A percentile compares a stretch with the other conserved stretches of the same genome.
Evolutionary conservation across 768 basidiomycete genomes (phyloP).

Genomic region (Boletus insuetus): DNA sequence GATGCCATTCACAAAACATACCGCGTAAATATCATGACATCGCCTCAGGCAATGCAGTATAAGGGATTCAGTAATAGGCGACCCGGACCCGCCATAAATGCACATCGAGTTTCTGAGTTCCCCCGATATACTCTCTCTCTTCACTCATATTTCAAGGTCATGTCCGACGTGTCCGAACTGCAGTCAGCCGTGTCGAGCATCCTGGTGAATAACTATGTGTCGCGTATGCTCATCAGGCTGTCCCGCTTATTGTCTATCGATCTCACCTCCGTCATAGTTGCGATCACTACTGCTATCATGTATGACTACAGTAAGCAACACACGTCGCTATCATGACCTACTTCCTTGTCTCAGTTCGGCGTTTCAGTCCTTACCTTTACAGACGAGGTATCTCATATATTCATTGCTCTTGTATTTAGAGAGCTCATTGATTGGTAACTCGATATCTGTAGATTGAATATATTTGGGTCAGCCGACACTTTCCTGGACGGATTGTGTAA

Average conservation of each 20-base stretch:
- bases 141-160: no score
- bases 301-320: slow-evolving; percentile 7
- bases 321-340: neutral
- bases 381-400: neutral
- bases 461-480: neutral
- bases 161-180: neutral
- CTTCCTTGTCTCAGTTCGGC: neutral
- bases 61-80: no score
- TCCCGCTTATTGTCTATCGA: neutral
- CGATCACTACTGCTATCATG: slow-evolving; percentile 1
- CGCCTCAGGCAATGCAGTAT: no score
- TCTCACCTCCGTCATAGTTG: neutral
- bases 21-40: no score
- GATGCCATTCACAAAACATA: no score
- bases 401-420: neutral
- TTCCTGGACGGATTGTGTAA: no score
- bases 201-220: slow-evolving; percentile 1
- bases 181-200: no score
- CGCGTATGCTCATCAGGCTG: neutral
- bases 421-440: neutral
- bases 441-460: neutral
- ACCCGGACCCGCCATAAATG: no score
- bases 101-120: no score
- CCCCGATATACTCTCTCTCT: no score
- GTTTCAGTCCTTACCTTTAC: slow-evolving; percentile 7